Percentiles rank a stretch among this genome's conserved stretches.
These are phyloP conservation scores for Pyracantha coccinea DNA, from an alignment of 331 rosid genomes.

Conservation along the genomic window DNA sequence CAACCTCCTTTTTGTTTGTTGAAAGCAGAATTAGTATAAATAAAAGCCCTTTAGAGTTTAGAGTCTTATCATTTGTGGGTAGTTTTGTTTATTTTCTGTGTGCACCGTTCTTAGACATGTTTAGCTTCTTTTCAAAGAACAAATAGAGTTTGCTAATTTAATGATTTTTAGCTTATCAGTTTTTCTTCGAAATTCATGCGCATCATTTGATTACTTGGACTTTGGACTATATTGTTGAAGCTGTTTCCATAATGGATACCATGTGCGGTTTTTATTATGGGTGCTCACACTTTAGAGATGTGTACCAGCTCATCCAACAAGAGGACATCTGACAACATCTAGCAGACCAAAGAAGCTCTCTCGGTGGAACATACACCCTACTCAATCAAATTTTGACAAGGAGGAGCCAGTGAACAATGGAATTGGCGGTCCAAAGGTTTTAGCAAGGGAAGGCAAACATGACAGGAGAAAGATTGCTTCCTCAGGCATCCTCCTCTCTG, in stretches of 20 bases:
- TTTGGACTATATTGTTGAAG: neutral
- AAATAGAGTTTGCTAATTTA: neutral
- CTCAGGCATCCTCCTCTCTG: constrained; percentile 22
- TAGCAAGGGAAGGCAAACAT: constrained; percentile 42
- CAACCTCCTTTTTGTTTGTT: neutral
- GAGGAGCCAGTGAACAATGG: constrained; percentile 32
- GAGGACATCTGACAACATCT: constrained; percentile 38
- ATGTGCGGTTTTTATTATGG: constrained; percentile 7
- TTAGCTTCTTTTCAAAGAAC: neutral
- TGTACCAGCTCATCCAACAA: constrained; percentile 28
- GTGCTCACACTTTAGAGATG: constrained; percentile 3
- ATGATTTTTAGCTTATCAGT: neutral
- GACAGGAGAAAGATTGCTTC: constrained; percentile 41
- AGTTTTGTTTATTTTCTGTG: neutral
- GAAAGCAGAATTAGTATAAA: neutral
- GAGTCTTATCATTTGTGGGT: neutral
- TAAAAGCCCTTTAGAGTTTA: neutral
- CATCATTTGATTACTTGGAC: neutral
- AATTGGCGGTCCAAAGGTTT: constrained; percentile 29
- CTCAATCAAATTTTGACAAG: constrained; percentile 28
- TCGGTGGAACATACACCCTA: constrained; percentile 62
- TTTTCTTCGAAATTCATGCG: neutral
- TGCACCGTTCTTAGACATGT: neutral
- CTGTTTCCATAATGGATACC: neutral
- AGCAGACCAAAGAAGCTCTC: constrained; percentile 54